These are phyloP conservation scores for Cudoniella acicularis DNA, from an alignment of 495 filamentous ascomycete genomes.

Conservation along the genomic window DNA sequence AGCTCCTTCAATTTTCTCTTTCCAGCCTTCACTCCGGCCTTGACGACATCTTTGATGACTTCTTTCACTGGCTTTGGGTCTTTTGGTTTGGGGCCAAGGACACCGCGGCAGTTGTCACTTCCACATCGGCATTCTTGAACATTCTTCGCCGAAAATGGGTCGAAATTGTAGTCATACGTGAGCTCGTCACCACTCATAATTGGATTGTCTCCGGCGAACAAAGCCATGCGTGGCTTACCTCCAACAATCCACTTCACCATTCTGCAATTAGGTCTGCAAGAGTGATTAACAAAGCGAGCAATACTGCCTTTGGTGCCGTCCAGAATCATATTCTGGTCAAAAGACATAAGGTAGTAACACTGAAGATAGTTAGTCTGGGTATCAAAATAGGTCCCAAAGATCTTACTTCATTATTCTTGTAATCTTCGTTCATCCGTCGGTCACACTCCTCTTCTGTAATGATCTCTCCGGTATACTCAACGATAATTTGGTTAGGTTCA, in stretches of 20 bases:
- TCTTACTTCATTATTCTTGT: slow-evolving; percentile 85
- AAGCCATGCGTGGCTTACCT: slow-evolving; percentile 91
- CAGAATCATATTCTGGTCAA: slow-evolving; percentile 98
- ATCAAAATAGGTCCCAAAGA: not conserved
- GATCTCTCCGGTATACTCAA: slow-evolving; percentile 97
- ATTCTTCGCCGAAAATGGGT: slow-evolving; percentile 80
- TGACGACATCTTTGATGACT: slow-evolving; percentile 39
- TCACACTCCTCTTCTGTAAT: slow-evolving; percentile 93
- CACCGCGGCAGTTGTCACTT: slow-evolving; percentile 68
- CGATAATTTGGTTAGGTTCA: slow-evolving; percentile 87
- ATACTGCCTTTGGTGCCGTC: slow-evolving; percentile 94
- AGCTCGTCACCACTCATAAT: slow-evolving; percentile 93
- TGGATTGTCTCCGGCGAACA: slow-evolving; percentile 86
- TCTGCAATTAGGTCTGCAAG: slow-evolving; percentile 92
- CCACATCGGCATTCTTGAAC: slow-evolving; percentile 83
- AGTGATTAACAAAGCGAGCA: slow-evolving; percentile 97
- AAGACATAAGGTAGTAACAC: slow-evolving; percentile 98
- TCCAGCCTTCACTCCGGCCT: slow-evolving; percentile 27
- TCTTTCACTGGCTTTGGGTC: slow-evolving; percentile 40
- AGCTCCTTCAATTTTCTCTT: slow-evolving; percentile 42
- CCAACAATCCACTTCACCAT: slow-evolving; percentile 98
- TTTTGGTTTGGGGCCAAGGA: slow-evolving; percentile 70
- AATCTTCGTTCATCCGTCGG: slow-evolving; percentile 82
- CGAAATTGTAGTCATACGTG: slow-evolving; percentile 99
- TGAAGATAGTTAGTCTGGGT: slow-evolving; percentile 32